Base-by-base conservation (phyloP, 306 rosid species). In the Casuarina equisetifolia region DNA sequence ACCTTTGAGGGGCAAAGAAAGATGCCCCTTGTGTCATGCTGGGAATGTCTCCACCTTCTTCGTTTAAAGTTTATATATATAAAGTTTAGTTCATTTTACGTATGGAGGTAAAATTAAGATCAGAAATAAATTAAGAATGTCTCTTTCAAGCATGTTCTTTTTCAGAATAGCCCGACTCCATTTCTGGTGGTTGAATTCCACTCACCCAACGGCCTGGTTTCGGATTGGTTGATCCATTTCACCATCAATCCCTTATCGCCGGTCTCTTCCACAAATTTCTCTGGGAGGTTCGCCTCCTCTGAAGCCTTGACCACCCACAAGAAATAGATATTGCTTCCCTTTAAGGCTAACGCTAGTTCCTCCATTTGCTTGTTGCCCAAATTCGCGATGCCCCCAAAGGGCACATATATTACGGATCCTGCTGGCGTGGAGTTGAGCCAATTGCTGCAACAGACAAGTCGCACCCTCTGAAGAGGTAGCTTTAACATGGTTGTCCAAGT, bases 401-500 rank as follows among this genome's bases (percentile, higher is more conserved):
- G 49, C 9, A 63, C 64, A 20, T 71, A 78, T 2, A 79, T 1
- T 4, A 79, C 82, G 6, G 77, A 79, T 5, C 48, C 73, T 8
- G 66, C 51, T 36, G 70, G 72, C 73, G 72, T 72, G 25, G 6
- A 9, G 38, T 79, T 76, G 62, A 89, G 82, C 92, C 97, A 90
- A 8, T 25, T 50, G 4, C 6, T 75, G 68, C 63, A 45, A 67
- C 48, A 7, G 82, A 72, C 16, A 76, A 68, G 45, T 90, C 88
- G 8, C 17, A 3, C 32, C 32, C 32, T 38, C 51, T 7, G 42
- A 84, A 86, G 42, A 91, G 87, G 52, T 89, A 15, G 85, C 71
- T 77, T 79, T 36, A 17, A 80, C 43, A 52, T 61, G 72, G 4
- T 86, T 86, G 85, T 85, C 91, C 54, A 88, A 53, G 85, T 88